Evolutionary conservation across 257 asterid species (phyloP).

Genomic region (Nicotiana sylvestris): DNA sequence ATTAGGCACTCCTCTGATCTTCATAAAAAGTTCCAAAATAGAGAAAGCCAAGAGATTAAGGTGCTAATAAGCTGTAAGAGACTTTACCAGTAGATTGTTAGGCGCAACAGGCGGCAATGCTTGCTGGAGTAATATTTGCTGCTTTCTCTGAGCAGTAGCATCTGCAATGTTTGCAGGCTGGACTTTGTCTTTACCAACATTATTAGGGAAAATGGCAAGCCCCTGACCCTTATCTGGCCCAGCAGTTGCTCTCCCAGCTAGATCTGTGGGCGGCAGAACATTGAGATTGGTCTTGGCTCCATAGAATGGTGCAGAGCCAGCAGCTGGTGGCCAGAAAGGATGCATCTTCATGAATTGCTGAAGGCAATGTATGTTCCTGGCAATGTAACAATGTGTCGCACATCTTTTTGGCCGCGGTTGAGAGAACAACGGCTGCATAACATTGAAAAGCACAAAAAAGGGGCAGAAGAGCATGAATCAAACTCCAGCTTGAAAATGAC

Average conservation of each 20-base stretch:
- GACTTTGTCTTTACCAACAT: slow-evolving; percentile 53
- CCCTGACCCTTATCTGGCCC: slow-evolving; percentile 51
- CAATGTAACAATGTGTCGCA: slow-evolving; percentile 90
- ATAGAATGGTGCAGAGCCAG: slow-evolving; percentile 55
- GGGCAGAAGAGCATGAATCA: background rate
- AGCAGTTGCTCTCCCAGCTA: slow-evolving; percentile 31
- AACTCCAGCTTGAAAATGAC: background rate
- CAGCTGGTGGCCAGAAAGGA: slow-evolving; percentile 67
- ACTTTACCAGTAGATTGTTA: slow-evolving; percentile 59
- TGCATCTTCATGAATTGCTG: slow-evolving; percentile 79
- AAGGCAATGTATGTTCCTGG: slow-evolving; percentile 60
- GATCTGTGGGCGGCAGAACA: slow-evolving; percentile 48
- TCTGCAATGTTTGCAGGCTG: slow-evolving; percentile 45
- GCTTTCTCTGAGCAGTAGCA: slow-evolving; percentile 60
- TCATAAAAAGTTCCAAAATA: background rate
- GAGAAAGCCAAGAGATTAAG: background rate
- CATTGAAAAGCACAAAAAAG: background rate
- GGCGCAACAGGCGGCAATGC: slow-evolving; percentile 75
- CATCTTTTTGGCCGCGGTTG: slow-evolving; percentile 82
- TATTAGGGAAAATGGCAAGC: slow-evolving; percentile 33
- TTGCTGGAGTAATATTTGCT: slow-evolving; percentile 76
- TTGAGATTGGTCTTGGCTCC: slow-evolving; percentile 63
- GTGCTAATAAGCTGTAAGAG: background rate
- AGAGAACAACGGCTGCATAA: slow-evolving; percentile 59
- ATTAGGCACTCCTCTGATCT: background rate